Evolutionary conservation across 2,329 filamentous ascomycete species (phyloP).

Genomic region (Phialophora verrucosa): DNA sequence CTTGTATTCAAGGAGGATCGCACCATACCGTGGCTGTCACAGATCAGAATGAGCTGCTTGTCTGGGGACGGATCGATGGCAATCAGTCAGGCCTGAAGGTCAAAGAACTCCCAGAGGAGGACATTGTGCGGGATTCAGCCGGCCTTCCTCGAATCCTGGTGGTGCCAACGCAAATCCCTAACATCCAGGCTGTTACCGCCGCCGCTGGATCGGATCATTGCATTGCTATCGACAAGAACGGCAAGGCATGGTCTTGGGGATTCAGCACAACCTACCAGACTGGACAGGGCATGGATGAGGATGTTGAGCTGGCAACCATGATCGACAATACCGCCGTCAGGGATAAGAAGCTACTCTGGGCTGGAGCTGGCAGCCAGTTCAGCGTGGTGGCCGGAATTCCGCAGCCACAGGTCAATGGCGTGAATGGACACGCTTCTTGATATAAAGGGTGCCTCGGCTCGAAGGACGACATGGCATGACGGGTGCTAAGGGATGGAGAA

Average conservation of each 20-base stretch:
- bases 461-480: background rate
- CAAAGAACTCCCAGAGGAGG: constrained; percentile 61
- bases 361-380: constrained; percentile 87
- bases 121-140: constrained; percentile 65
- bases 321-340: constrained; percentile 85
- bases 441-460: background rate
- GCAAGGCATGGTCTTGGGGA: constrained; percentile 78
- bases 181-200: constrained; percentile 63
- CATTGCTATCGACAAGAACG: constrained; percentile 71
- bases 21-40: constrained; percentile 74
- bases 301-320: constrained; percentile 75
- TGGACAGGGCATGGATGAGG: constrained; percentile 76
- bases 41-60: constrained; percentile 59
- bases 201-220: constrained; percentile 74
- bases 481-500: background rate
- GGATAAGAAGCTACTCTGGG: constrained; percentile 74
- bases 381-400: constrained; percentile 48
- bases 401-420: constrained; percentile 33
- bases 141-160: constrained; percentile 73
- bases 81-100: constrained; percentile 66
- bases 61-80: constrained; percentile 67
- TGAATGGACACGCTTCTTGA: constrained; percentile 37
- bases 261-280: constrained; percentile 83
- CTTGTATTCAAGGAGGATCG: constrained; percentile 70
- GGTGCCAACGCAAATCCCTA: constrained; percentile 66